Evolutionary conservation across 352 stramenopile species (phyloP).

Genomic region (Aphanomyces cochlioides): DNA sequence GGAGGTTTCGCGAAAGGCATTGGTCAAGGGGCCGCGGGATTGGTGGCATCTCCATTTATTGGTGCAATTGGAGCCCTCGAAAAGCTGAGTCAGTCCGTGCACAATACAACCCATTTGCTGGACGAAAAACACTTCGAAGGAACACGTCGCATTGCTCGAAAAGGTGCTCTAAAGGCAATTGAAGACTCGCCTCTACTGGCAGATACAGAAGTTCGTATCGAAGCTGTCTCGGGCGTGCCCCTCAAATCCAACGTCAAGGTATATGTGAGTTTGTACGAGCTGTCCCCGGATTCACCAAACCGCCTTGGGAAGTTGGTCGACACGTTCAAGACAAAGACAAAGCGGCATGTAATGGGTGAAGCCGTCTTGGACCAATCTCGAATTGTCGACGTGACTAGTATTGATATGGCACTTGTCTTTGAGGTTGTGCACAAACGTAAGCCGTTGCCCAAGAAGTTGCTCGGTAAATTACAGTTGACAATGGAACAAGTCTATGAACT

Average conservation of each 20-base stretch:
- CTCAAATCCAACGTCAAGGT: slow-evolving; percentile 70
- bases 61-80: slow-evolving; percentile 77
- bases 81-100: slow-evolving; percentile 77
- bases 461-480: slow-evolving; percentile 67
- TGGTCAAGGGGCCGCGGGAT: slow-evolving; percentile 67
- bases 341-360: slow-evolving; percentile 45
- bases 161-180: slow-evolving; percentile 66
- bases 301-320: slow-evolving; percentile 32
- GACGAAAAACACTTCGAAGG: slow-evolving; percentile 77
- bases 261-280: slow-evolving; percentile 59
- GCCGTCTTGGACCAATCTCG: slow-evolving; percentile 83
- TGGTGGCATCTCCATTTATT: slow-evolving; percentile 77
- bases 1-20: slow-evolving; percentile 83
- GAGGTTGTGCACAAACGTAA: slow-evolving; percentile 83
- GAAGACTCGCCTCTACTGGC: slow-evolving; percentile 84
- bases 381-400: slow-evolving; percentile 63
- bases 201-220: slow-evolving; percentile 72
- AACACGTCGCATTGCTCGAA: slow-evolving; percentile 65
- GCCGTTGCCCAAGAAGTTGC: slow-evolving; percentile 71
- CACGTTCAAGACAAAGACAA: slow-evolving; percentile 70
- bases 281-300: slow-evolving; percentile 30
- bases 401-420: slow-evolving; percentile 76
- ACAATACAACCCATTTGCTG: slow-evolving; percentile 82
- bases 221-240: slow-evolving; percentile 62
- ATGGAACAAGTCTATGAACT: slow-evolving; percentile 84